These are phyloP conservation scores for Metarhizium guizhouense DNA, from an alignment of 2,329 filamentous ascomycete genomes.

Conservation along the genomic window DNA sequence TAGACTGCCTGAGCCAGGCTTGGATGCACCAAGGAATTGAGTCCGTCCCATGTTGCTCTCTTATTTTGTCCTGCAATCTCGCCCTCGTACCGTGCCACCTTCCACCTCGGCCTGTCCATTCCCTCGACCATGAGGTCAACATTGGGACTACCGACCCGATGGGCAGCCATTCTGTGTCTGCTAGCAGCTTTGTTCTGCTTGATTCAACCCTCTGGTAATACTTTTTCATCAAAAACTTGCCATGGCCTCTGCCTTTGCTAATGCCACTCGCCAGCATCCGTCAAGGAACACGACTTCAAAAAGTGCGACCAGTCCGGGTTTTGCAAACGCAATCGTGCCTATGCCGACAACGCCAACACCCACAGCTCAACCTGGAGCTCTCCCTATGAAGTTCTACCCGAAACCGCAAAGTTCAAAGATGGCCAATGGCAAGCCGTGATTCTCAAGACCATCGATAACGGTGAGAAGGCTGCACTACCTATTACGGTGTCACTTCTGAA, in stretches of 20 bases:
- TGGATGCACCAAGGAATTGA: background rate
- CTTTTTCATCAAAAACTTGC: background rate
- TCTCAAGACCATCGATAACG: conserved; percentile 63
- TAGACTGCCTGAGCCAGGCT: conserved; percentile 4
- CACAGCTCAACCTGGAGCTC: conserved; percentile 62
- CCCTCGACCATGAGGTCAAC: conserved; percentile 38
- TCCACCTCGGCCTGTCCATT: conserved; percentile 6
- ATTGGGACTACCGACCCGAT: conserved; percentile 45
- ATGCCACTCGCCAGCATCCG: conserved; percentile 47
- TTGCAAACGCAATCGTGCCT: conserved; percentile 88
- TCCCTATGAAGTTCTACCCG: conserved; percentile 68
- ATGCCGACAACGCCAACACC: conserved; percentile 66
- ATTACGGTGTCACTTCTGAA: conserved; percentile 82
- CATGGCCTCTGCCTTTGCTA: conserved; percentile 7
- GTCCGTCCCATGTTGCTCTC: conserved; percentile 2
- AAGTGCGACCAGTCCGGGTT: conserved; percentile 94
- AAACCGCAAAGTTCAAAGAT: conserved; percentile 66
- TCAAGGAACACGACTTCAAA: conserved; percentile 97
- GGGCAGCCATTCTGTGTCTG: conserved; percentile 56
- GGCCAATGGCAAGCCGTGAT: conserved; percentile 73
- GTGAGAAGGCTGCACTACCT: conserved; percentile 68
- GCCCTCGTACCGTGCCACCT: background rate
- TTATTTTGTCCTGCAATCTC: background rate
- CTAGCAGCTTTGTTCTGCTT: conserved; percentile 50
- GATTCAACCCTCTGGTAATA: conserved; percentile 53